phyloP scores from a whole-genome alignment of 2,329 filamentous ascomycete species.

The Hymenoscyphus occultus region DNA sequence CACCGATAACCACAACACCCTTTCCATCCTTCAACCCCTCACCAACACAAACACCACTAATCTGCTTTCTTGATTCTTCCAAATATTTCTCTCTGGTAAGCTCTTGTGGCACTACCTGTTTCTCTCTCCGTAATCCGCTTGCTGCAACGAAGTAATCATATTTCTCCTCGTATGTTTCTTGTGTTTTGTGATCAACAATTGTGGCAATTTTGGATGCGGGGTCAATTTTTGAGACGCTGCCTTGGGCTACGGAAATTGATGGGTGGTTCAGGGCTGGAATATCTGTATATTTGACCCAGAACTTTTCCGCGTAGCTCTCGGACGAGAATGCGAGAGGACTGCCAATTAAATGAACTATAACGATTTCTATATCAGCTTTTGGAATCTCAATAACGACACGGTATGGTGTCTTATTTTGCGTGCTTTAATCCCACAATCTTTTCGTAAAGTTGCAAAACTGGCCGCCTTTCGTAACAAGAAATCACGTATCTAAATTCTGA shows the following conservation, averaged over 20 bases:
- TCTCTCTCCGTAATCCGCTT: slow-evolving; percentile 66
- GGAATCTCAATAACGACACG: too few species aligned
- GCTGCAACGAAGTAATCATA: slow-evolving; percentile 78
- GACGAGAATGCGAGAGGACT: slow-evolving; percentile 69
- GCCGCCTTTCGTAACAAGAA: neutral
- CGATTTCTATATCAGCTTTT: neutral
- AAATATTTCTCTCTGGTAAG: slow-evolving; percentile 61
- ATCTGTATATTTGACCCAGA: slow-evolving; percentile 68
- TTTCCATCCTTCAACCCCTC: slow-evolving; percentile 44
- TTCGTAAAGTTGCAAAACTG: neutral
- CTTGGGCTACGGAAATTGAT: slow-evolving; percentile 63
- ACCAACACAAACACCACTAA: slow-evolving; percentile 44
- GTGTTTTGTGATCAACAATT: slow-evolving; percentile 49
- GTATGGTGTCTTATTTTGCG: neutral
- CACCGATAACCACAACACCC: slow-evolving; percentile 71
- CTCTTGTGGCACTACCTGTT: slow-evolving; percentile 70
- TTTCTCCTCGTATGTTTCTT: slow-evolving; percentile 37
- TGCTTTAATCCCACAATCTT: neutral
- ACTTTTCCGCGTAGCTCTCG: slow-evolving; percentile 59
- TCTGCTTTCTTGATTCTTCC: slow-evolving; percentile 58
- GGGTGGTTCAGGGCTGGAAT: slow-evolving; percentile 63
- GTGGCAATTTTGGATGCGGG: slow-evolving; percentile 56
- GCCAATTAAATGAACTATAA: slow-evolving; percentile 69
- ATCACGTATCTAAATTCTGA: neutral
- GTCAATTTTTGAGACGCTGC: slow-evolving; percentile 60